phyloP scores from a whole-genome alignment of 1,139 yeast genomes.

The Diutina scorzettiae region DNA sequence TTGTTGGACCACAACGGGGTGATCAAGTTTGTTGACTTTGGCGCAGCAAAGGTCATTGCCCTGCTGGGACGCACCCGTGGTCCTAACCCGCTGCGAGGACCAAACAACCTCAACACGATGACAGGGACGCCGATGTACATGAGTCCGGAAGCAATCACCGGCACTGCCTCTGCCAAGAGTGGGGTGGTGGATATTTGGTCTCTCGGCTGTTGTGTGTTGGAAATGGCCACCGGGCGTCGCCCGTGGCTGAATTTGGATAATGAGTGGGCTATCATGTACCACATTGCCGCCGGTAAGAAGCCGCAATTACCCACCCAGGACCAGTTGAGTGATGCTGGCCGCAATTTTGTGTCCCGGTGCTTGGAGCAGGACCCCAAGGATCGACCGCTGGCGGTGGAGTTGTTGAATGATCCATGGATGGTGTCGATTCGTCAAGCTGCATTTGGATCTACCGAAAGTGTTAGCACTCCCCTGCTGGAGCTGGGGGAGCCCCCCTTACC shows the following conservation, averaged over 20 bases:
- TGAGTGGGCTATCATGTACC: slow-evolving; percentile 98
- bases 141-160: slow-evolving; percentile 96
- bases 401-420: slow-evolving; percentile 87
- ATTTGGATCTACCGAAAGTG: slow-evolving; percentile 34
- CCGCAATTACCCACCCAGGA: slow-evolving; percentile 77
- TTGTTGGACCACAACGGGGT: slow-evolving; percentile 86
- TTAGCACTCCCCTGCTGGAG: slow-evolving; percentile 31
- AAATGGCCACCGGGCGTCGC: slow-evolving; percentile 74
- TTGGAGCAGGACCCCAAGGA: slow-evolving; percentile 72
- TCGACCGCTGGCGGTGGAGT: slow-evolving; percentile 76
- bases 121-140: slow-evolving; percentile 99
- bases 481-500: slow-evolving; percentile 7
- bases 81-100: slow-evolving; percentile 6
- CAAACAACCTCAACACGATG: slow-evolving; percentile 37
- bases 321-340: slow-evolving; percentile 68
- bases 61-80: slow-evolving; percentile 41
- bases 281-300: slow-evolving; percentile 88
- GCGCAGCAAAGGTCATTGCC: slow-evolving; percentile 94
- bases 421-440: slow-evolving; percentile 61
- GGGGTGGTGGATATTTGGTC: slow-evolving; percentile 84
- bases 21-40: slow-evolving; percentile 91
- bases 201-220: slow-evolving; percentile 68
- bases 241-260: slow-evolving; percentile 91
- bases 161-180: slow-evolving; percentile 49
- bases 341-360: slow-evolving; percentile 59